Base-by-base conservation (phyloP, 2,329 filamentous ascomycete species). In the Fusarium protoensiforme region DNA sequence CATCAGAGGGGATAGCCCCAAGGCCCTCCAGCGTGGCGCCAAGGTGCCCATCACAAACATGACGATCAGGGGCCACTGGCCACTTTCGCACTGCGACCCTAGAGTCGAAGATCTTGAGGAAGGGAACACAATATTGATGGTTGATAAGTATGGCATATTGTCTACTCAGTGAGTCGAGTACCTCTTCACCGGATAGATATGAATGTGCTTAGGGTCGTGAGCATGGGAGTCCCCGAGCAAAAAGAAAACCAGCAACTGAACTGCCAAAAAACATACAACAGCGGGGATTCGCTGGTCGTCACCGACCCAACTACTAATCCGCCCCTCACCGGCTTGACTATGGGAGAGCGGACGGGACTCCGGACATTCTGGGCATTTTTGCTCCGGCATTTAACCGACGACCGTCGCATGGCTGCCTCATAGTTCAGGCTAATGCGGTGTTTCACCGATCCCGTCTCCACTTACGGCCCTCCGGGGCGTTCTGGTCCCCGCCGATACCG, bases 271-370 rank as follows among this genome's bases (percentile, higher is more conserved):
- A 43, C 39, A 43, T 43, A 43, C 39, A 43, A 43, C 39, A 43
- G 39, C 39, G 20, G 39, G 39, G 39, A 43, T 43, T 43, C 39
- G 20, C 39, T 43, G 20, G 39, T 43, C 39, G 39, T 43, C 39
- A 43, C 39, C 39, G 39, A 43, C 39, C 39, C 39, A 43, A 43
- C 39, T 43, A 43, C 39, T 43, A 22, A 43, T 43, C 39, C 20
- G 39, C 39, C 39, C 39, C 39, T 43, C 39, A 43, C 39, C 3
- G 39, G 39, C 39, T 43, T 43, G 6, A 8, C 39, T 43, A 43
- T 14, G 20, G 39, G 39, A 43, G 39, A 43, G 39, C 39, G 20
- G 39, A 43, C 39, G 39, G 39, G 39, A 43, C 18, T 18, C 39
- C 39, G 39, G 24, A 43, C 20, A 43, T 43, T 43, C 39, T 43